Percentiles rank a stretch among this genome's conserved stretches.
Evolutionary conservation across 148 eudicot species (phyloP).

Genomic region (Amaranthus cruentus): DNA sequence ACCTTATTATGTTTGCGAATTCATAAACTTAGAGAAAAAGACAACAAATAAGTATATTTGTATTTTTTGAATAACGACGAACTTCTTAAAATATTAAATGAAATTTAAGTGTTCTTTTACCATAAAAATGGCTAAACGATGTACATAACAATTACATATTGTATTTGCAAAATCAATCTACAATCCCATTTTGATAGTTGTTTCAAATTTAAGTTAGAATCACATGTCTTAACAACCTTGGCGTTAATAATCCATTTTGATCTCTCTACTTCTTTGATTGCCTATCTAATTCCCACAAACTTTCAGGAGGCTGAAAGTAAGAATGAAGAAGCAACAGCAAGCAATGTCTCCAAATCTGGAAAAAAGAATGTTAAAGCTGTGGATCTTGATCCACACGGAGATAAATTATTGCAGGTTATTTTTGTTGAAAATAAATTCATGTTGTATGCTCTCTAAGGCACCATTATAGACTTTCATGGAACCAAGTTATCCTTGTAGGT

Average conservation of each 20-base stretch:
- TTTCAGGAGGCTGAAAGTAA: slow-evolving; percentile 91
- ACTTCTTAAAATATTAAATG: too few species aligned
- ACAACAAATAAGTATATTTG: too few species aligned
- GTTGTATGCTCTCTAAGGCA: not conserved
- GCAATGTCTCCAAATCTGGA: slow-evolving; percentile 65
- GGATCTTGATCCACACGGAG: slow-evolving; percentile 92
- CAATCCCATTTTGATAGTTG: too few species aligned
- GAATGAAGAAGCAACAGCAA: slow-evolving; percentile 67
- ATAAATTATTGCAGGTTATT: slow-evolving; percentile 75
- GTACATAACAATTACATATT: too few species aligned
- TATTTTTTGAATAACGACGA: too few species aligned
- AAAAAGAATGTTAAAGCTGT: slow-evolving; percentile 75
- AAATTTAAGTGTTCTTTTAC: too few species aligned
- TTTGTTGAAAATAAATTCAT: not conserved
- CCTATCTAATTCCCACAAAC: slow-evolving; percentile 18
- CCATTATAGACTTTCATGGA: not conserved
- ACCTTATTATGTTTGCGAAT: too few species aligned
- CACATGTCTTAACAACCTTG: not conserved
- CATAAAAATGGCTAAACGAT: too few species aligned
- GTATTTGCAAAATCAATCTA: too few species aligned
- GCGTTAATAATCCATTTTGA: slow-evolving; percentile 5
- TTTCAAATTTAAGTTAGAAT: too few species aligned
- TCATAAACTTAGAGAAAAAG: too few species aligned
- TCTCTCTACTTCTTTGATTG: slow-evolving; percentile 9
- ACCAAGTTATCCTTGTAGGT: slow-evolving; percentile 41